These are phyloP conservation scores for Geotrichum citri-aurantii DNA, from an alignment of 1,139 yeast genomes.

Conservation along the genomic window DNA sequence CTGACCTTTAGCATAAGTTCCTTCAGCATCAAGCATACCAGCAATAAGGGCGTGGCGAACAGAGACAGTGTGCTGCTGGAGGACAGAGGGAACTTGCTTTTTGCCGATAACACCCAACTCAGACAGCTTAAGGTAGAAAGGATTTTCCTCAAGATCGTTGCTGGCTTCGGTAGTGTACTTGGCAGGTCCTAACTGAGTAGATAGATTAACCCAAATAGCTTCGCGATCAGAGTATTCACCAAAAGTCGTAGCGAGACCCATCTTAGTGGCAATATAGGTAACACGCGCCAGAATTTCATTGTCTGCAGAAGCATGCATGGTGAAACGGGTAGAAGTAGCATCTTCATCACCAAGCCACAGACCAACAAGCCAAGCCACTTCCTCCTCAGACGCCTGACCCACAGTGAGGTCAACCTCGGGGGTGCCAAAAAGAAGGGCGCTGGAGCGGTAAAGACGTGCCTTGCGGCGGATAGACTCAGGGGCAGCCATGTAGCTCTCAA, in stretches of 20 bases:
- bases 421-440: not conserved
- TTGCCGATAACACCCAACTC: not conserved
- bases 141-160: not conserved
- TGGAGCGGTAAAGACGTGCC: not conserved
- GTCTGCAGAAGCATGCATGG: not conserved
- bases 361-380: constrained; percentile 3
- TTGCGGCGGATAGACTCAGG: constrained; percentile 1
- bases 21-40: constrained; percentile 1
- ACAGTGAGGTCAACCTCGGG: not conserved
- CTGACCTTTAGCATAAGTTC: not conserved
- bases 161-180: not conserved
- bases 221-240: not conserved
- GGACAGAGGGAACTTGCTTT: not conserved
- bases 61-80: not conserved
- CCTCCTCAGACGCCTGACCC: constrained; percentile 1
- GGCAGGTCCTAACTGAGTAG: not conserved
- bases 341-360: constrained; percentile 1
- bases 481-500: not conserved
- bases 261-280: not conserved
- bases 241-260: not conserved
- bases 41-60: not conserved
- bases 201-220: not conserved
- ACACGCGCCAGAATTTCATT: not conserved
- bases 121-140: constrained; percentile 1
- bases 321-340: not conserved